Evolutionary conservation across 148 eudicot species (phyloP).

Genomic region (Fagopyrum tataricum): DNA sequence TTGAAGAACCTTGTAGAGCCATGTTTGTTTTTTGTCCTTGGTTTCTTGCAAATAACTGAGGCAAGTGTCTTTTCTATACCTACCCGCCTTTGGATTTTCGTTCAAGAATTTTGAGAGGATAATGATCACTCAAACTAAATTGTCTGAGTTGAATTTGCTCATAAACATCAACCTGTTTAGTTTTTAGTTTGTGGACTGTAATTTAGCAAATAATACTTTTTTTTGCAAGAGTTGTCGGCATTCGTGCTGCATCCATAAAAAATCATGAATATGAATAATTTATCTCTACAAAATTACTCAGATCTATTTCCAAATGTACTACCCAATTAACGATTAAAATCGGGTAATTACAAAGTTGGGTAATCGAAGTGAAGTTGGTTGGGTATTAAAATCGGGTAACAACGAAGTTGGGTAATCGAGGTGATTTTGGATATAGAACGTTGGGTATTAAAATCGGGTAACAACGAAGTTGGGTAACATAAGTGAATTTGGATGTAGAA

Average conservation of each 20-base stretch:
- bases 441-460: too few relatives aligned
- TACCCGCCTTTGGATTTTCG: constrained; percentile 6
- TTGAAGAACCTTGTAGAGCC: constrained; percentile 58
- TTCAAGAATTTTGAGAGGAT: not conserved
- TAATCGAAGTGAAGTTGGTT: too few relatives aligned
- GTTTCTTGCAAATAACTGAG: not conserved
- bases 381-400: too few relatives aligned
- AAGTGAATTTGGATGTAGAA: too few relatives aligned
- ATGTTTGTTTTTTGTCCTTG: not conserved
- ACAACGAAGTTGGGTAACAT: too few relatives aligned
- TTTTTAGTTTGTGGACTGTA: constrained; percentile 5
- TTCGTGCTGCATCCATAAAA: not conserved
- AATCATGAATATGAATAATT: too few relatives aligned
- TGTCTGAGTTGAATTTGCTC: not conserved
- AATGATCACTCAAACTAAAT: not conserved
- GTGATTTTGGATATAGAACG: too few relatives aligned
- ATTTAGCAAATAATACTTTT: not conserved
- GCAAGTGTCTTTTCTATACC: not conserved
- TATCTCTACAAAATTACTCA: too few relatives aligned
- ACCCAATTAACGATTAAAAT: too few relatives aligned
- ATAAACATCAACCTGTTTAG: not conserved
- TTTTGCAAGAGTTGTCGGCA: not conserved
- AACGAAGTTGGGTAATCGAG: too few relatives aligned
- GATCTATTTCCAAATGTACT: too few relatives aligned
- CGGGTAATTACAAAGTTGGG: too few relatives aligned